Percentiles rank a stretch among this genome's conserved stretches.
phyloP scores from a whole-genome alignment of 2,329 filamentous ascomycete species.

The Xylaria sp. region DNA sequence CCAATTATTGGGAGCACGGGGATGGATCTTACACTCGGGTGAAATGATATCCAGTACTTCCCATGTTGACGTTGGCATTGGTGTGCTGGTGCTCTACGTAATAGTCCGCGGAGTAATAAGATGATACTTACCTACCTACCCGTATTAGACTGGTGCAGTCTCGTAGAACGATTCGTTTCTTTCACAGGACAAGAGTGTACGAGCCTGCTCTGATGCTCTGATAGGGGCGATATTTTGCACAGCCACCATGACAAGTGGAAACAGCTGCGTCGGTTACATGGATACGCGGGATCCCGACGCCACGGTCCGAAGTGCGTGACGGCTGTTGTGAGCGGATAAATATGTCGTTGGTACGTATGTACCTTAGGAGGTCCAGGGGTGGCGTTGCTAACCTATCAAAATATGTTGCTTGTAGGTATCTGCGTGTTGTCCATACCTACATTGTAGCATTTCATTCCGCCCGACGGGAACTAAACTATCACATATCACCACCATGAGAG shows the following conservation, averaged over 20 bases:
- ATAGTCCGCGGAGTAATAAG: background rate
- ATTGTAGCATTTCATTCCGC: constrained; percentile 5
- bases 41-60: background rate
- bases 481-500: background rate
- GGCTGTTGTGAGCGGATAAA: constrained; percentile 2
- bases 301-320: constrained; percentile 16
- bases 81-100: background rate
- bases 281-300: constrained; percentile 14
- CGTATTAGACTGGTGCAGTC: background rate
- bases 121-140: background rate
- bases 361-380: background rate
- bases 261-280: background rate
- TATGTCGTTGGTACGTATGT: background rate
- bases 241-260: constrained; percentile 13
- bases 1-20: no score
- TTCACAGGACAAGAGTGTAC: background rate
- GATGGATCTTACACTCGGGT: background rate
- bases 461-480: constrained; percentile 10
- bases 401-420: background rate
- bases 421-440: constrained; percentile 11
- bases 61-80: background rate
- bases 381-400: background rate
- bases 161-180: no score
- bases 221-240: constrained; percentile 3
- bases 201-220: background rate